Conservation (phyloP, 1,139 yeast genomes). For the Diutina pseudorugosa region DNA sequence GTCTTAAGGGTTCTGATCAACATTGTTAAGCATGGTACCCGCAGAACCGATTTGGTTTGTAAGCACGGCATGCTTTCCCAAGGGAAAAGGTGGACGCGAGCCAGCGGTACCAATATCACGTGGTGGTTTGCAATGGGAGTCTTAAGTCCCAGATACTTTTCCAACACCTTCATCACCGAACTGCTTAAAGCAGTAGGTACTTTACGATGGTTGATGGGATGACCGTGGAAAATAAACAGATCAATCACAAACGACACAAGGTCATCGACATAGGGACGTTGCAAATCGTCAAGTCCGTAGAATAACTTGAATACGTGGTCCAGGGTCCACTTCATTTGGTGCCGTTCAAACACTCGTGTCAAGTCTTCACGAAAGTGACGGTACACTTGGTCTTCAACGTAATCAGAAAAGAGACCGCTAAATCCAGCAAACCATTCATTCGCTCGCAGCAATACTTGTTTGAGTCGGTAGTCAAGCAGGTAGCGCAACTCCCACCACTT, state of each 20-base stretch:
- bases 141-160: neutral
- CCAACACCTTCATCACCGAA: neutral
- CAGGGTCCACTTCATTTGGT: neutral
- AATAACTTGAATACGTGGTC: neutral
- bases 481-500: slow-evolving; percentile 73
- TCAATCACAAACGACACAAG: slow-evolving; percentile 58
- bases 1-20: slow-evolving; percentile 30
- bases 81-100: slow-evolving; percentile 40
- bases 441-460: slow-evolving; percentile 40
- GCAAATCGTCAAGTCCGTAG: slow-evolving; percentile 27
- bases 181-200: neutral
- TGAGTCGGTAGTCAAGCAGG: slow-evolving; percentile 44
- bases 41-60: slow-evolving; percentile 43
- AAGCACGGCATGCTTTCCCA: slow-evolving; percentile 76
- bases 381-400: slow-evolving; percentile 15
- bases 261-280: slow-evolving; percentile 5
- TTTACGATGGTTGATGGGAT: neutral
- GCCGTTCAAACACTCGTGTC: neutral
- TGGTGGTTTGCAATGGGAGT: neutral
- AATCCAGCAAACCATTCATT: slow-evolving; percentile 85
- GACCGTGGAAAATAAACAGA: slow-evolving; percentile 32
- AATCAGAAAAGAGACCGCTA: slow-evolving; percentile 39
- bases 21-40: slow-evolving; percentile 58
- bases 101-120: neutral
- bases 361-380: slow-evolving; percentile 22